Base-by-base conservation (phyloP, 1,139 yeast species). In the Magnusiomyces magnusii region DNA sequence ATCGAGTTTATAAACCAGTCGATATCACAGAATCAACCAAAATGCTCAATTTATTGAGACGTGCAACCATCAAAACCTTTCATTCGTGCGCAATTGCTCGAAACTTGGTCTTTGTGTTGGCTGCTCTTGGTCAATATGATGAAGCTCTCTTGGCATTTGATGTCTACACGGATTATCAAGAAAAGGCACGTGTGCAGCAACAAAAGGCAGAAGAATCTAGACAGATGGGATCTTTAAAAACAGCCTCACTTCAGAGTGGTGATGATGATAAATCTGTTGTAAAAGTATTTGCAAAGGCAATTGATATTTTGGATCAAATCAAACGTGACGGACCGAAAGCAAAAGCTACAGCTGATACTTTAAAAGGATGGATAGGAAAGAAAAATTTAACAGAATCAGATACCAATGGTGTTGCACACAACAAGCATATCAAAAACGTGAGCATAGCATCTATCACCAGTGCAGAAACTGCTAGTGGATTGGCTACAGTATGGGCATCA, bases 71-170 rank as follows among this genome's bases (percentile, higher is more conserved):
- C 17, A 72, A 74, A 57, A 79, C 84, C 0, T 81, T 80, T 63
- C 83, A 81, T 62, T 80, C 82, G 36, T 73, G 76, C 7, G 65
- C 69, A 10, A 68, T 78, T 19, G 71, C 78, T 74, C 74, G 79
- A 51, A 68, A 74, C 42, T 71, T 75, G 66, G 62, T 73, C 25
- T 66, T 66, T 63, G 72, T 70, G 1, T 70, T 66, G 24, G 60
- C 65, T 15, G 67, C 71, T 13, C 64, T 72, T 44, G 71, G 72
- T 25, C 64, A 69, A 24, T 67, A 65, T 55, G 65, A 62, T 2
- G 81, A 79, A 61, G 74, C 76, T 0, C 65, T 69, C 13, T 73
- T 80, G 2, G 73, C 80, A 0, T 77, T 80, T 64, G 71, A 73
- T 19, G 78, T 80, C 0, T 81, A 78, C 62, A 62, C 75, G 49